Base-by-base conservation (phyloP, 306 rosid genomes). In the Sechiopsis laciniata region DNA sequence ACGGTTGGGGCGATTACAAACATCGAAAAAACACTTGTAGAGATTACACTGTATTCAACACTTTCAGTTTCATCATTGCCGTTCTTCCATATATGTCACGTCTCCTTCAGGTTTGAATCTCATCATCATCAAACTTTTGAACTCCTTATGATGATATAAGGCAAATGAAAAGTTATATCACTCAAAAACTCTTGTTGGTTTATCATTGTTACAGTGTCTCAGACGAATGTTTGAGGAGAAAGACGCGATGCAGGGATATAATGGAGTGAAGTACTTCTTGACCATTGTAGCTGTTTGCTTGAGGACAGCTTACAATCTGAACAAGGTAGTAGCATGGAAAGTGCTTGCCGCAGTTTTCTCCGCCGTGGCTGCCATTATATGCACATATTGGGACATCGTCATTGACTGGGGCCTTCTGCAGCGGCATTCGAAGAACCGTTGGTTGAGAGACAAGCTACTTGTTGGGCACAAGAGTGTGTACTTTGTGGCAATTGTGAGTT, bases 331-430 rank as follows among this genome's bases (percentile, higher is more conserved):
- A 59, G 45, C 72, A 40, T 86, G 85, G 89, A 74, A 65, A 64
- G 56, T 79, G 20, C 40, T 84, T 22, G 88, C 91, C 0, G 79
- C 80, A 77, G 16, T 77, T 0, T 80, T 84, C 83, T 84, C 96
- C 7, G 26, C 77, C 40, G 17, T 73, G 35, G 87, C 96, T 55
- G 86, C 91, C 68, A 9, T 83, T 20, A 55, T 74, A 29, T 55
- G 86, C 46, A 87, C 87, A 14, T 90, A 87, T 22, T 90, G 93
- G 96, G 91, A 89, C 80, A 78, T 89, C 52, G 81, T 82, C 55
- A 70, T 82, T 3, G 96, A 89, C 70, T 89, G 96, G 92, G 93
- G 91, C 29, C 96, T 90, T 54, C 79, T 87, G 32, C 88, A 87
- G 52, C 81, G 83, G 11, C 57, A 72, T 17, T 87, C 89, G 2